Base-by-base conservation (phyloP, 2,329 filamentous ascomycete species). In the Mollisiaceae sp. region DNA sequence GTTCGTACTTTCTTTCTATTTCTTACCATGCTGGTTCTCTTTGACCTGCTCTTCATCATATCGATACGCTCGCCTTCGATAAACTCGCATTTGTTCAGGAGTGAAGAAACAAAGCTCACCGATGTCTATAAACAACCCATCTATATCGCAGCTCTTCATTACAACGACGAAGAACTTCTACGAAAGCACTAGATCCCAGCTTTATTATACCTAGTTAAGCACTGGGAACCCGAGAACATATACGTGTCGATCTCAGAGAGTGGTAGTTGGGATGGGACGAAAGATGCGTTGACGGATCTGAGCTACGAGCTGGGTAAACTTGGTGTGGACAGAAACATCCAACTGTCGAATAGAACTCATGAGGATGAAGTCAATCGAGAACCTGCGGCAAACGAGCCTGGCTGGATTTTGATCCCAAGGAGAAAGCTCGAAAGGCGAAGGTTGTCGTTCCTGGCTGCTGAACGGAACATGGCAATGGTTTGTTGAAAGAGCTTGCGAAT, bases 181-280 rank as follows among this genome's bases (percentile, higher is more conserved):
- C 82, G 84, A 9, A 78, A 79, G 4, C 82, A 88, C 70, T 92
- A 90, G 89, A 87, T 82, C 67, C 77, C 82, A 8, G 87, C 86
- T 0, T 78, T 92, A 4, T 66, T 89, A 6, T 79, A 83, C 2
- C 78, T 92, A 24, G 82, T 84, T 5, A 78, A 82, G 57, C 78
- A 80, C 5, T 77, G 91, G 5, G 89, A 89, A 0, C 77, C 82
- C 0, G 81, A 86, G 2, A 91, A 91, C 72, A 84, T 92, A 1
- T 91, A 85, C 73, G 82, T 92, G 47, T 87, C 85, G 67, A 82
- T 92, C 35, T 84, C 85, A 67, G 90, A 92, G 75, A 90, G 87
- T 71, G 89, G 89, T 6, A 90, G 87, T 74, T 88, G 84, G 79
- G 90, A 92, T 75, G 80, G 87, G 64, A 90, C 85, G n/a, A 91